Evolutionary conservation across 2,329 filamentous ascomycete genomes (phyloP).

Genomic region (Colletotrichum cuscutae): DNA sequence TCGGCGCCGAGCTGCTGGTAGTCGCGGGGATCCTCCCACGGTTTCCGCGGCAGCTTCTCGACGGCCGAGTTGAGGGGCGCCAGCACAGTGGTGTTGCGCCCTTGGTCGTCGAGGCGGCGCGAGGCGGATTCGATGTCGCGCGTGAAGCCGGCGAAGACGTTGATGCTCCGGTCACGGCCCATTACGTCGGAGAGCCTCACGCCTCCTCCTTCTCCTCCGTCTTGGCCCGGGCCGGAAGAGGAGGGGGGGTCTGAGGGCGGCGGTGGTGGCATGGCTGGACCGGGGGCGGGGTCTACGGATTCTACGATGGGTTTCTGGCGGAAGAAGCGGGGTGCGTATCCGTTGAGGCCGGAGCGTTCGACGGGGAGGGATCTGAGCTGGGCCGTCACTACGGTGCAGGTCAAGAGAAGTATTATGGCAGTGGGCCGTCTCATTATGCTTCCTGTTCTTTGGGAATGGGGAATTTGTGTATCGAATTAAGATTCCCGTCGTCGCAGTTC

Average conservation of each 20-base stretch:
- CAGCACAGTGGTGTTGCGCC: conserved; percentile 82
- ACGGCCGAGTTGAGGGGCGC: conserved; percentile 88
- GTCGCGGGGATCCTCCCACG: conserved; percentile 83
- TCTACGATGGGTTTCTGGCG: conserved; percentile 33
- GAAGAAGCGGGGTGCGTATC: conserved; percentile 21
- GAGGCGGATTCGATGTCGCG: conserved; percentile 79
- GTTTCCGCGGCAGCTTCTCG: conserved; percentile 81
- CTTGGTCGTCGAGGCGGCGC: conserved; percentile 72
- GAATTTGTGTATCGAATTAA: not conserved
- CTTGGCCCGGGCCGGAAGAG: conserved; percentile 44
- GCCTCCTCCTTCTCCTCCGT: conserved; percentile 39
- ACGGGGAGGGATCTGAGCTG: conserved; percentile 24
- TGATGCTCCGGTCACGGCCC: conserved; percentile 80
- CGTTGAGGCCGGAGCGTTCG: conserved; percentile 19
- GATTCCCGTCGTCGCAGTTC: not conserved
- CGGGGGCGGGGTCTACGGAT: conserved; percentile 28
- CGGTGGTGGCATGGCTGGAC: conserved; percentile 41
- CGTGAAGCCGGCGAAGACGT: conserved; percentile 84
- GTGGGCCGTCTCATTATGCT: conserved; percentile 31
- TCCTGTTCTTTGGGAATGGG: not conserved
- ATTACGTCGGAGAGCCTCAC: conserved; percentile 88
- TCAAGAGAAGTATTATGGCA: conserved; percentile 24
- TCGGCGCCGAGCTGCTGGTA: conserved; percentile 73
- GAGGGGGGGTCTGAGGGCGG: conserved; percentile 36
- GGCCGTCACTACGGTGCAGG: conserved; percentile 25